Base-by-base conservation (phyloP, 73 alveolate genomes). In the Stentor coeruleus region DNA sequence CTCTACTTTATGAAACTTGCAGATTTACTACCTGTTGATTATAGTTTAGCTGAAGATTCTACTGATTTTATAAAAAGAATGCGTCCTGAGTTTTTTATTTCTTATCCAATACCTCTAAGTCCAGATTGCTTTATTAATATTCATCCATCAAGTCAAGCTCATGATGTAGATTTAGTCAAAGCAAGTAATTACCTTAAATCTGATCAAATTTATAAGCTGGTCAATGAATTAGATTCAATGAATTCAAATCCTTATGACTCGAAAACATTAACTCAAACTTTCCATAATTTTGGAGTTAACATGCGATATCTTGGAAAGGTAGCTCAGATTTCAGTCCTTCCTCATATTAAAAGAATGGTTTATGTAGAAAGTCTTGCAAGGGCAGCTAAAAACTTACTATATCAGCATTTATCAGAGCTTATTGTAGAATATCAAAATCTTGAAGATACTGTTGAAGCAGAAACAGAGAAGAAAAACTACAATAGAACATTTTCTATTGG, bases 261-360 rank as follows among this genome's bases (percentile, higher is more conserved):
- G 33, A 93, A 89, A 77, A 77, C 96, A 3, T 87, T 95, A 55
- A 83, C 89, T 72, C 77, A 90, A 76, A 77, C 93, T 73, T 95
- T 95, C 87, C 99, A 95, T 81, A 76, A 90, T 59, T 89, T 90
- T 55, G 98, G 98, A 3, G 93, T 95, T 38, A 95, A 95, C 85
- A 91, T 95, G 89, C 86, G 96, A 74, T 95, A 93, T 73, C 75
- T 95, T 42, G 98, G 98, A 59, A 75, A 66, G 58, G 97, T 95
- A 1, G 93, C 95, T 30, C 88, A 87, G 72, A 39, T 85, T 36
- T 86, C 97, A 0, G 74, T 75, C 35, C 93, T 95, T 6, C 94
- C 95, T 57, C 98, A 95, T 84, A 87, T 95, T 30, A 38, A 94
- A 74, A 93, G 91, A 80, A 49, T 95, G 15, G 91, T 97, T 82